phyloP scores from a whole-genome alignment of 371 early-diverging fungal species.

The Dichotomocladium elegans region DNA sequence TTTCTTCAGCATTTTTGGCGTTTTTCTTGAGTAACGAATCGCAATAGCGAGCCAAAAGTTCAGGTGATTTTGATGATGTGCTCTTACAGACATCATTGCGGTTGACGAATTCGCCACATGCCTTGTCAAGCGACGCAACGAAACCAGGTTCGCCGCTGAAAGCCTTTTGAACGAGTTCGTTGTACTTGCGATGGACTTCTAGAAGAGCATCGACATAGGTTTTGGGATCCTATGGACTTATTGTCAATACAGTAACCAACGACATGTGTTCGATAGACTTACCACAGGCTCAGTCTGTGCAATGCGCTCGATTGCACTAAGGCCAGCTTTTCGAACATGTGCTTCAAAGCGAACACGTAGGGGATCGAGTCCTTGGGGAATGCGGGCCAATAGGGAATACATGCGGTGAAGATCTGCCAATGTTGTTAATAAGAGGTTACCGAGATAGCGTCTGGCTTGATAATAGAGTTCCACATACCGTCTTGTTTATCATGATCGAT shows the following conservation, averaged over 20 bases:
- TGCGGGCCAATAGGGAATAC: conserved; percentile 77
- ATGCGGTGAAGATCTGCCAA: conserved; percentile 76
- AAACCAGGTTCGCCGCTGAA: conserved; percentile 88
- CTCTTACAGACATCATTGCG: conserved; percentile 78
- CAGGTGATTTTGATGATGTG: conserved; percentile 73
- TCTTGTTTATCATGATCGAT: conserved; percentile 83
- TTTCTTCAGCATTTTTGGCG: conserved; percentile 78
- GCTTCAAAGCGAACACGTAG: conserved; percentile 76
- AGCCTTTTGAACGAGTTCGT: conserved; percentile 67
- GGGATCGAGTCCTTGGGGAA: conserved; percentile 79
- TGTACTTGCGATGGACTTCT: conserved; percentile 77
- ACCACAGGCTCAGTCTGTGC: conserved; percentile 60
- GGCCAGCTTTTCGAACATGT: conserved; percentile 83
- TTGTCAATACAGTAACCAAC: too few relatives aligned
- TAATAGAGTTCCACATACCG: too few relatives aligned
- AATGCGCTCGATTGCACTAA: conserved; percentile 79
- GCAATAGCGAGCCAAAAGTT: conserved; percentile 81
- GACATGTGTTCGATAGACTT: conserved; percentile 5
- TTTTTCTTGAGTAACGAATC: conserved; percentile 85
- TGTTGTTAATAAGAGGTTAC: too few relatives aligned
- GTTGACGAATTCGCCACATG: conserved; percentile 91
- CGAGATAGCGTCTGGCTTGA: too few relatives aligned
- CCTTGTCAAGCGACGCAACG: conserved; percentile 87
- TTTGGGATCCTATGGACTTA: conserved; percentile 75
- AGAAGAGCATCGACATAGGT: conserved; percentile 81